phyloP scores from a whole-genome alignment of 805 yeast genomes.

The Tetrapisispora taiwanensis region DNA sequence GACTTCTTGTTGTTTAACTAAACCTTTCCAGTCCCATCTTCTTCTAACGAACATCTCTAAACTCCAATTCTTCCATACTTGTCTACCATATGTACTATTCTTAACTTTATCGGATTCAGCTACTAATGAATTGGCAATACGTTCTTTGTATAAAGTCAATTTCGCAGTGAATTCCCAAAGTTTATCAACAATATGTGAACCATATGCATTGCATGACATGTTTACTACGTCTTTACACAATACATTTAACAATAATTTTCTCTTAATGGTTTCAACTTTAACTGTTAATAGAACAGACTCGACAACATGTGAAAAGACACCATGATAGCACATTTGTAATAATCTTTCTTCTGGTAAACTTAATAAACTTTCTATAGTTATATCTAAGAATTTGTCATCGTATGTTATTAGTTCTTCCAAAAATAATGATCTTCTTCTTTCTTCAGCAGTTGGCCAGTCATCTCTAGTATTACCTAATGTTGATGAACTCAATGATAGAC shows the following conservation, averaged over 20 bases:
- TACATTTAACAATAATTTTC: conserved; percentile 61
- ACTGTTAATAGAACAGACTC: conserved; percentile 52
- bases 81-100: conserved; percentile 76
- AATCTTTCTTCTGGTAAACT: conserved; percentile 52
- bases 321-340: conserved; percentile 71
- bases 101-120: conserved; percentile 59
- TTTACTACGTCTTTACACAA: conserved; percentile 46
- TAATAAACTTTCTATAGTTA: conserved; percentile 51
- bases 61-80: conserved; percentile 93
- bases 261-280: conserved; percentile 39
- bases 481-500: conserved; percentile 53
- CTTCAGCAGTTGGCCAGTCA: conserved; percentile 90
- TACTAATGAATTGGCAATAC: conserved; percentile 60
- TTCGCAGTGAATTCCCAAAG: conserved; percentile 71
- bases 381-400: conserved; percentile 48
- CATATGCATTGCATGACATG: conserved; percentile 76
- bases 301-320: conserved; percentile 83
- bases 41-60: conserved; percentile 55
- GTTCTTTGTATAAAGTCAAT: conserved; percentile 75
- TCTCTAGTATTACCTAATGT: conserved; percentile 74
- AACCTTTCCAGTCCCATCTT: conserved; percentile 65
- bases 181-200: conserved; percentile 82
- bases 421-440: conserved; percentile 67
- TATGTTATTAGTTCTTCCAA: conserved; percentile 63
- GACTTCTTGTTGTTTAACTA: conserved; percentile 44